Base-by-base conservation (phyloP, 495 filamentous ascomycete species). In the Penicillium herquei region DNA sequence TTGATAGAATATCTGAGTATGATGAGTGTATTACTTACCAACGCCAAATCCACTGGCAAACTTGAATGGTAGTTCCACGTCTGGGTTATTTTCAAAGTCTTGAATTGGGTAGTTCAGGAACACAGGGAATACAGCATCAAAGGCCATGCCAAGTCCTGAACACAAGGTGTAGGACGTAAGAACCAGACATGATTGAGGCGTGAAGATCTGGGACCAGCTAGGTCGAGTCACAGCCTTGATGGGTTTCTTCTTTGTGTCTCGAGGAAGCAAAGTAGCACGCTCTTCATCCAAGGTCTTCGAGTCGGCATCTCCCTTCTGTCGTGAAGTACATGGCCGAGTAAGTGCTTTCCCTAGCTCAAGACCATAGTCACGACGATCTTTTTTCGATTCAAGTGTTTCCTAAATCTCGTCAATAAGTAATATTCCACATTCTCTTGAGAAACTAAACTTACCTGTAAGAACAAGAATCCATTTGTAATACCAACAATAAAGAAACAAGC, bases 1-100 rank as follows among this genome's bases (percentile, higher is more conserved):
- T 17, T 34, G 8, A 26, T 46, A 55, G 14, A 26, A 16, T 43
- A 16, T 37, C 12, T 37, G 34, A 7, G 12, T 32, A 12, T 47
- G 51, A 17, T 34, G 0, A 16, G 3, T 11, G 42, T 21, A 13
- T 10, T 18, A 68, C 69, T 52, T 56, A 77, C 74, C 78, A 34
- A 90, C 75, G 0, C 87, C 87, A 59, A 91, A 93, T 0, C 91
- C 91, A 46, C 90, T 86, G 3, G 80, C 76, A 63, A 95, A 95
- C 59, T 86, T 84, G 70, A 95, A 87, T 0, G 90, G 90, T 2
- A 90, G 77, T n/a, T 72, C 53, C 8, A 81, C 73, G 33, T 79
- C 74, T 0, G 84, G 85, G 64, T 88, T 86, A 11, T 69, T 62
- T 2, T 73, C 54, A 31, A 82, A 67, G 0, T 78, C 65, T 56